Percentiles rank a stretch among this genome's conserved stretches.
Conservation (phyloP, 2,329 filamentous ascomycete genomes). For the Metarhizium album region DNA sequence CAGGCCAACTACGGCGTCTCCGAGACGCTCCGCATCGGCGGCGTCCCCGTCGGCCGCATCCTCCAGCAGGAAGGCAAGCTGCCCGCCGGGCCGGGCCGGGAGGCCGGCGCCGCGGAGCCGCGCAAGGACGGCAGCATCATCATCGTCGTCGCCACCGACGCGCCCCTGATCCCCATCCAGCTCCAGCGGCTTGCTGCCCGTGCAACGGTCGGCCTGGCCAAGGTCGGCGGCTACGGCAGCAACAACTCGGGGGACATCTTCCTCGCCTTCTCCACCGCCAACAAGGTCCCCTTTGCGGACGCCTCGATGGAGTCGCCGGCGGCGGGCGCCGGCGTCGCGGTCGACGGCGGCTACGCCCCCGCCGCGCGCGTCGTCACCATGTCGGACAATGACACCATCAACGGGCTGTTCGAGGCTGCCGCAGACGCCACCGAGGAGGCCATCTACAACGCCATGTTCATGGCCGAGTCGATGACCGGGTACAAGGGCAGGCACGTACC, state of each 20-base stretch:
- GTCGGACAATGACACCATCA: slow-evolving; percentile 1
- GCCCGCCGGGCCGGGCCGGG: background rate
- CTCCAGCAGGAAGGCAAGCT: slow-evolving; percentile 25
- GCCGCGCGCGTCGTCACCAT: slow-evolving; percentile 15
- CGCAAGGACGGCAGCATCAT: slow-evolving; percentile 25
- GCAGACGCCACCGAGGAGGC: slow-evolving; percentile 55
- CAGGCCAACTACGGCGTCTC: slow-evolving; percentile 55
- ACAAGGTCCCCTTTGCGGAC: slow-evolving; percentile 30
- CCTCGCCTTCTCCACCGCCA: slow-evolving; percentile 54
- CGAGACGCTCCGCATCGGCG: slow-evolving; percentile 45
- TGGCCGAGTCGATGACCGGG: slow-evolving; percentile 48
- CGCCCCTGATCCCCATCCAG: slow-evolving; percentile 21
- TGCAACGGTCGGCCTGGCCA: slow-evolving; percentile 48
- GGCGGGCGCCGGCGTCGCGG: too few relatives aligned
- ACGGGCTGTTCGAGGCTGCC: slow-evolving; percentile 49
- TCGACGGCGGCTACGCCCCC: slow-evolving; percentile 10
- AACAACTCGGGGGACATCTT: slow-evolving; percentile 58
- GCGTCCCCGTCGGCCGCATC: slow-evolving; percentile 50
- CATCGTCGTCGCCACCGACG: slow-evolving; percentile 22
- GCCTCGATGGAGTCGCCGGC: slow-evolving; percentile 6
- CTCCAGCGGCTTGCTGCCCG: slow-evolving; percentile 43
- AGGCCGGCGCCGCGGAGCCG: slow-evolving; percentile 13
- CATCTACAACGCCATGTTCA: slow-evolving; percentile 53
- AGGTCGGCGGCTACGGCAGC: slow-evolving; percentile 49
- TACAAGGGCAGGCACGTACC: slow-evolving; percentile 37